Evolutionary conservation across 306 rosid genomes (phyloP).

Genomic region (Pterocarpus macrocarpus): DNA sequence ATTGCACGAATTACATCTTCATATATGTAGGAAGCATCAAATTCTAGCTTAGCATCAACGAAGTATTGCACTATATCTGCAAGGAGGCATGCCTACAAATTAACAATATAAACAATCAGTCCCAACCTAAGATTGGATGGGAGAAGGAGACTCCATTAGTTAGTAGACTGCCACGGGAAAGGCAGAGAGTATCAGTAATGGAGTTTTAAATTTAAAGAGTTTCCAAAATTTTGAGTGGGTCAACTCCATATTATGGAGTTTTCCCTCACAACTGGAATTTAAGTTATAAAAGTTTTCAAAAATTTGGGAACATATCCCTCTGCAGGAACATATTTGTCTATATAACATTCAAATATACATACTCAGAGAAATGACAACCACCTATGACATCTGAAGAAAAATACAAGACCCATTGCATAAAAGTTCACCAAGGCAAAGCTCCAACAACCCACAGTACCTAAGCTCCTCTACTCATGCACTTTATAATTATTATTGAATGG

Average conservation of each 20-base stretch:
- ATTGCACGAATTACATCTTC: conserved; percentile 93
- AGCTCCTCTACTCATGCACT: conserved; percentile 21
- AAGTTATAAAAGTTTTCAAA: conserved; percentile 15
- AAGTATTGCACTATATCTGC: conserved; percentile 96
- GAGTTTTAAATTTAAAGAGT: conserved; percentile 24
- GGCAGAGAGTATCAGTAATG: conserved; percentile 40
- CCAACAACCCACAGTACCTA: conserved; percentile 18
- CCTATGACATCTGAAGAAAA: conserved; percentile 14
- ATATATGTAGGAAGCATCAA: conserved; percentile 90
- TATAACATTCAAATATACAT: conserved; percentile 22
- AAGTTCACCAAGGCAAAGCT: conserved; percentile 25
- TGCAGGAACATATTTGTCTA: conserved; percentile 15
- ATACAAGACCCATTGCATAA: conserved; percentile 26
- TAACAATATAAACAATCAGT: conserved; percentile 46
- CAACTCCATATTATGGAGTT: not conserved
- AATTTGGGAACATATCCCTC: conserved; percentile 6
- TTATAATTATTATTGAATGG: conserved; percentile 22
- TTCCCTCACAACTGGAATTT: not conserved
- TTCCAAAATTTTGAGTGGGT: conserved; percentile 20
- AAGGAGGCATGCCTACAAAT: conserved; percentile 94
- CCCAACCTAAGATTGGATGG: conserved; percentile 23
- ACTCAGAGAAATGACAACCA: conserved; percentile 33
- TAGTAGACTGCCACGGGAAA: conserved; percentile 20
- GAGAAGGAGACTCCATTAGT: conserved; percentile 30
- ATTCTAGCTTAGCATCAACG: conserved; percentile 90